phyloP scores from a whole-genome alignment of 345 rosid genomes.

The Noccaea bulbosa region DNA sequence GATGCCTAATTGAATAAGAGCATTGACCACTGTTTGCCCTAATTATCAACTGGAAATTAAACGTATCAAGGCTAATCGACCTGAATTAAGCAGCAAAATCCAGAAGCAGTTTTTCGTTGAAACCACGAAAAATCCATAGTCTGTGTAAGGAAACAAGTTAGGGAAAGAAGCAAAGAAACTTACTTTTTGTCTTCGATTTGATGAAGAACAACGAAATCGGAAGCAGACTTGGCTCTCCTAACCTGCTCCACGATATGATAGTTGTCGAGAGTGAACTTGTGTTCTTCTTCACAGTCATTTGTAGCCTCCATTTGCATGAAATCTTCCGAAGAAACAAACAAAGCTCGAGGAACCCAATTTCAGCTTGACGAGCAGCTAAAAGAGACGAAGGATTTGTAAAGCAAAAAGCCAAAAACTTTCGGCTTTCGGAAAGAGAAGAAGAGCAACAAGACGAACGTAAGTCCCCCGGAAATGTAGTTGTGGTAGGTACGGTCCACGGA shows the following conservation, averaged over 20 bases:
- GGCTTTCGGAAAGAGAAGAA: conserved; percentile 18
- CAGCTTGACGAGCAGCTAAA: conserved; percentile 18
- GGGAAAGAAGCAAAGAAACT: conserved; percentile 26
- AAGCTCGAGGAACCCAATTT: conserved; percentile 11
- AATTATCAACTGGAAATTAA: conserved; percentile 1
- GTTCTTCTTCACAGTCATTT: conserved; percentile 24
- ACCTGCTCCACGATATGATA: conserved; percentile 87
- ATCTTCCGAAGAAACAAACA: conserved; percentile 24
- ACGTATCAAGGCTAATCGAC: not conserved
- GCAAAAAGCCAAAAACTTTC: not conserved
- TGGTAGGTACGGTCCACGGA: conserved; percentile 9
- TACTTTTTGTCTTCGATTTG: conserved; percentile 70
- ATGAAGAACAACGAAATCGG: conserved; percentile 90
- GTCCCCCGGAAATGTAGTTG: not conserved
- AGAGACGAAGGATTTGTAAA: no score
- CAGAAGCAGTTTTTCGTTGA: not conserved
- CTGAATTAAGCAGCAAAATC: not conserved
- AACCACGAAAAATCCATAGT: not conserved
- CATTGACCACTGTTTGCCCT: conserved; percentile 5
- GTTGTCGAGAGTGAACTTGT: conserved; percentile 71
- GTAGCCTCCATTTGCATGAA: conserved; percentile 37
- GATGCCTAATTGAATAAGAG: conserved; percentile 2
- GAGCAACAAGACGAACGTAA: not conserved
- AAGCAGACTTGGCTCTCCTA: conserved; percentile 78
- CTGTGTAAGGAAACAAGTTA: not conserved